These are phyloP conservation scores for Colletotrichum spaethianum DNA, from an alignment of 2,329 filamentous ascomycete genomes.

Conservation along the genomic window DNA sequence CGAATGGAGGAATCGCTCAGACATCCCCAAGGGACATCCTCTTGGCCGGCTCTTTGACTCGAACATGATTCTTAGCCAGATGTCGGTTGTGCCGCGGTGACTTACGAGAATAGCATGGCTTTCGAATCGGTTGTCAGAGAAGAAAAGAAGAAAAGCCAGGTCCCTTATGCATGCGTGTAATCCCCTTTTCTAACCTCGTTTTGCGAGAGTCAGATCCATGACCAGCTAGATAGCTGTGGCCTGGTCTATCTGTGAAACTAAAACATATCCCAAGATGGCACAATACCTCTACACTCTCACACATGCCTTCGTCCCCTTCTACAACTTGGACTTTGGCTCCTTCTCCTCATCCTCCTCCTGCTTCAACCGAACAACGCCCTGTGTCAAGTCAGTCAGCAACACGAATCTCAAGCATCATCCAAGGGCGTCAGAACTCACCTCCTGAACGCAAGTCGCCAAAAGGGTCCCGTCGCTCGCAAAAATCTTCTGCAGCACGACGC, in stretches of 20 bases:
- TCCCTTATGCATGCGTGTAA: neutral
- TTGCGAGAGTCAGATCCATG: neutral
- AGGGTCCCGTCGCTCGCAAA: slow-evolving; percentile 79
- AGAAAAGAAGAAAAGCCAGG: no score
- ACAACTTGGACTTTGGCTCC: slow-evolving; percentile 53
- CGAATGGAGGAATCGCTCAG: no score
- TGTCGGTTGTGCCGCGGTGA: no score
- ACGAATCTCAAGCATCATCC: neutral
- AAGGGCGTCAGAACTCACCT: slow-evolving; percentile 63
- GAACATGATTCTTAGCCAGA: no score
- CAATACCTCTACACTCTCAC: neutral
- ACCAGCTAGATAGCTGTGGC: neutral
- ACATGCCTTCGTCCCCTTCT: neutral
- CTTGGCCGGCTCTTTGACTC: no score
- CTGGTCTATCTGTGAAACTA: neutral
- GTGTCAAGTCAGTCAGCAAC: slow-evolving; percentile 43
- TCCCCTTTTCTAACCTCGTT: neutral
- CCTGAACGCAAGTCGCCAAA: slow-evolving; percentile 85
- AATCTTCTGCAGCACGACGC: slow-evolving; percentile 82
- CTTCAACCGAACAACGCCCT: slow-evolving; percentile 68
- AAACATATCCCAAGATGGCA: neutral
- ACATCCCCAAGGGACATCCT: no score
- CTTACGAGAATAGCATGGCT: no score
- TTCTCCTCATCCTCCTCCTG: slow-evolving; percentile 53
- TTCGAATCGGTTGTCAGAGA: no score